Evolutionary conservation across 2,329 filamentous ascomycete species (phyloP), one percentile per base, ranked within the genome.

Genomic region (Apiospora pterosperma): DNA sequence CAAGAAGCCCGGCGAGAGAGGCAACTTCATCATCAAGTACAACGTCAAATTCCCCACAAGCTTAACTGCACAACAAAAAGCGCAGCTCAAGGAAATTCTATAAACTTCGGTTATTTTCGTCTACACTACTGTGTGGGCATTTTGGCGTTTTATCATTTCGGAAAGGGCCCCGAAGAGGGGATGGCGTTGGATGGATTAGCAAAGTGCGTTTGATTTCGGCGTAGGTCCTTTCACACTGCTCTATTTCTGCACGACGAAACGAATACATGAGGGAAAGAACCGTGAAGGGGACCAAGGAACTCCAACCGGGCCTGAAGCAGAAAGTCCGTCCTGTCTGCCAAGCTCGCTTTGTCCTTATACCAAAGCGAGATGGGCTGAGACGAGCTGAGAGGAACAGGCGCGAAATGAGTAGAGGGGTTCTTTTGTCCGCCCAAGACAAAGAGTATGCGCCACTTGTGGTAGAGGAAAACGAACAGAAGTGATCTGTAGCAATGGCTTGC

Each of bases 1-100:
- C 67, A 98, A 97, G 85, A 95, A 93, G 76, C 92, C 92, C 0
- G 88, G 82, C 65, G 86, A 93, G 72, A 87, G 95, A 64, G 96
- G 96, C 28, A 93, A 97, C 75, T 92, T 99, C 69, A 81, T 98
- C 65, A 85, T 99, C 66, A 91, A 89, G 66, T 94, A 97, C 73
- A 96, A 96, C 74, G 94, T 99, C 77, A 94, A 92, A 75, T 98
- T 97, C 81, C 96, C 96, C 0, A 89, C 88, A 3, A 89, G 79
- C 44, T 79, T 99, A 78, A 95, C 92, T 4, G 64, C 85, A 8
- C 81, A 85, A 5, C 95, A 98, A 80, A 98, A 97, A 83, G 81
- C 88, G 68, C 85, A 90, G 75, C 78, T 99, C 69, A 92, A 85
- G 79, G 90, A 94, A 72, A 92, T 97, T 72, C 81, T 99, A 69